Evolutionary conservation across 108 stramenopile species (phyloP), one percentile per base, ranked within the genome.

Genomic region (Nitzschia sp.): DNA sequence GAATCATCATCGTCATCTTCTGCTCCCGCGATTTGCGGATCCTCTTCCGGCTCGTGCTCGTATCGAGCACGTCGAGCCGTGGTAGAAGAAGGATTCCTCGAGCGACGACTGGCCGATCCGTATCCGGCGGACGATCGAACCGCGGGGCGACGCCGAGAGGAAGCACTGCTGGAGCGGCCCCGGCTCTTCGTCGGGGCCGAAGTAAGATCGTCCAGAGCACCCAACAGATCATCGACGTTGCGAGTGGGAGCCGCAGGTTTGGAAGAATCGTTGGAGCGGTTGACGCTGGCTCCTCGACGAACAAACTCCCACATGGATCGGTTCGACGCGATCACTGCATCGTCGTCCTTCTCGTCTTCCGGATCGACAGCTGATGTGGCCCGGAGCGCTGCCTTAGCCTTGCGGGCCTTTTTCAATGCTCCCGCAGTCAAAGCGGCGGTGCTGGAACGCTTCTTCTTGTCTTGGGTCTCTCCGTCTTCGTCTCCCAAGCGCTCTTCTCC

Each of bases 401-500:
- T 85, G 21, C 88, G 67, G 25, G 88, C 91, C 69, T 89, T 88
- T 58, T 82, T 81, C 60, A 95, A 63, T 0, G 86, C 84, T 27
- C 66, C 65, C 44, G 76, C 80, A 25, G 86, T 85, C 64, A 89
- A 66, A 9, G 80, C 82, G 22, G 89, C 85, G 33, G 76, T 76
- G 5, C 52, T 59, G 4, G 76, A 22, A 3, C 70, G 73, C 17
- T 69, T 72, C 27, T 70, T 77, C 55, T 68, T 78, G 48, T 29
- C 65, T 16, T 64, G 17, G 52, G 59, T 36, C 30, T 75, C 66
- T 3, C 50, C 78, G 19, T 84, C 84, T 62, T 79, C 76, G 52
- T 84, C 88, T n/a, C 80, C 80, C 58, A 91, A 62, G 52, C 83
- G 87, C 75, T 98, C 97, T 81, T 98, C 98, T 22, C 98, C 98